phyloP scores from a whole-genome alignment of 176 grass and related monocot species.

The Ensete ventricosum region DNA sequence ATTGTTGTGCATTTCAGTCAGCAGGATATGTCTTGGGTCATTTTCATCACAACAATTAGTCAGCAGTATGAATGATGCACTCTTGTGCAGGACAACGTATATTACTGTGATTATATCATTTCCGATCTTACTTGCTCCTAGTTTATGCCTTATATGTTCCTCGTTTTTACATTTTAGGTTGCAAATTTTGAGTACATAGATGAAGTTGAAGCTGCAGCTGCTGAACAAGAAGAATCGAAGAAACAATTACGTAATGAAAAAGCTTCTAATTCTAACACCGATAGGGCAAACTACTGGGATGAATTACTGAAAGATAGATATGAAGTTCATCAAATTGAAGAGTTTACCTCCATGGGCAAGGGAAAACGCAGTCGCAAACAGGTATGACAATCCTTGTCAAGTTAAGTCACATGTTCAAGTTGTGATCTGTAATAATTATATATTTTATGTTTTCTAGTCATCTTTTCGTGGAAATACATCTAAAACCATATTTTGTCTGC shows the following conservation, averaged over 20 bases:
- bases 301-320: conserved; percentile 74
- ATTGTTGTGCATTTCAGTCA: no score
- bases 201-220: conserved; percentile 80
- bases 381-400: conserved; percentile 23
- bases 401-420: neutral
- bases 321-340: conserved; percentile 79
- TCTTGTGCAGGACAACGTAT: neutral
- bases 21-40: no score
- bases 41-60: no score
- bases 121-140: neutral
- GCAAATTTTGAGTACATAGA: conserved; percentile 94
- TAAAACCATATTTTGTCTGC: neutral
- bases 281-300: conserved; percentile 79
- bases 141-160: neutral
- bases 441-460: conserved; percentile 1
- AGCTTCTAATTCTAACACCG: conserved; percentile 35
- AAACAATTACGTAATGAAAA: conserved; percentile 46
- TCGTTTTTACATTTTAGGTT: conserved; percentile 30
- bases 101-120: neutral
- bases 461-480: conserved; percentile 4
- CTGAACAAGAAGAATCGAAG: conserved; percentile 63
- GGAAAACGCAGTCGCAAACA: conserved; percentile 99
- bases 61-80: neutral
- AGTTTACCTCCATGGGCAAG: conserved; percentile 89
- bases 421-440: neutral